A percentile compares a stretch with the other conserved stretches of the same genome.
phyloP scores from a whole-genome alignment of 2,329 filamentous ascomycete species.

The Bipolaris zeicola region DNA sequence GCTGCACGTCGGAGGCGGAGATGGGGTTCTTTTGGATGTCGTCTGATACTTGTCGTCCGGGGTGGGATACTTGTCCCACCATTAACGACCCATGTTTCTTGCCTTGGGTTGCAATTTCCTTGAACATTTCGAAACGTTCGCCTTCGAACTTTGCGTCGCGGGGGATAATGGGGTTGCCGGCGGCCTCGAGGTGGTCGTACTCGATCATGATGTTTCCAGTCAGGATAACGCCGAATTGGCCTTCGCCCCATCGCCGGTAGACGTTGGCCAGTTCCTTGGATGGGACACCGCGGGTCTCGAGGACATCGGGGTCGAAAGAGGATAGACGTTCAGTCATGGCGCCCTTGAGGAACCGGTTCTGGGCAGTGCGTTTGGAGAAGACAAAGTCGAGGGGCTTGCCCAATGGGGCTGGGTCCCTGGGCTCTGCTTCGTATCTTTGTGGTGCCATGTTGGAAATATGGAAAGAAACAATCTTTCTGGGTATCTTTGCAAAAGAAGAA shows the following conservation, averaged over 20 bases:
- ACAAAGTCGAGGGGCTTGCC: constrained; percentile 53
- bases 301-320: constrained; percentile 62
- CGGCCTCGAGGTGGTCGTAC: constrained; percentile 63
- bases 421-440: constrained; percentile 49
- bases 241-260: constrained; percentile 59
- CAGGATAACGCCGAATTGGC: constrained; percentile 55
- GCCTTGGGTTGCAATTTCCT: constrained; percentile 58
- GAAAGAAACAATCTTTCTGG: background rate
- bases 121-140: constrained; percentile 65
- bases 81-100: constrained; percentile 65
- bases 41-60: constrained; percentile 61
- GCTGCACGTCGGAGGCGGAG: constrained; percentile 54
- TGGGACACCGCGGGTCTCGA: constrained; percentile 60
- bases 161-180: constrained; percentile 66
- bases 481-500: constrained; percentile 4
- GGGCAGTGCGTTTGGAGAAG: constrained; percentile 60
- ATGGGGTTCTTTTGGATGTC: constrained; percentile 57
- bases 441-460: constrained; percentile 39
- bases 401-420: constrained; percentile 49
- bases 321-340: constrained; percentile 70
- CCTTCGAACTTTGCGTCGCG: constrained; percentile 58
- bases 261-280: constrained; percentile 62
- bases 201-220: constrained; percentile 71
- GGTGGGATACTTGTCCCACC: constrained; percentile 67
- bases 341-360: constrained; percentile 70